Evolutionary conservation across 495 filamentous ascomycete genomes (phyloP).

Genomic region (Lasiosphaeria miniovina): DNA sequence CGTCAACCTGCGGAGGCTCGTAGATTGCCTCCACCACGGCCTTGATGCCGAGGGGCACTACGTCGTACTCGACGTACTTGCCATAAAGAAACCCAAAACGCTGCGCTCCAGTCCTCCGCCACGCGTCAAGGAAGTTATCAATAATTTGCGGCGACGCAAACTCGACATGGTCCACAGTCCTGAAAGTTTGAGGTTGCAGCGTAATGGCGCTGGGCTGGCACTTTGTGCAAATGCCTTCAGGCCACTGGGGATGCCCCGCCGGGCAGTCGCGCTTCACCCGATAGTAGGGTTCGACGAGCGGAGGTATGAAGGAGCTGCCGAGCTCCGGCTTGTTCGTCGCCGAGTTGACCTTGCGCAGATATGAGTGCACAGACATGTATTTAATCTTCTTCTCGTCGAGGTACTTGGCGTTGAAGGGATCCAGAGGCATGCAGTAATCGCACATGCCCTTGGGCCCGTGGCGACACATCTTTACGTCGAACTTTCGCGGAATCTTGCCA

Average conservation of each 20-base stretch:
- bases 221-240: conserved; percentile 98
- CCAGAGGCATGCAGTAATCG: conserved; percentile 97
- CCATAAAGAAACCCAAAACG: conserved; percentile 90
- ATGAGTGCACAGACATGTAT: conserved; percentile 92
- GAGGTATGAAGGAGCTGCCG: conserved; percentile 90
- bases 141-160: conserved; percentile 80
- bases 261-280: conserved; percentile 86
- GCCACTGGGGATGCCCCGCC: conserved; percentile 88
- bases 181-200: conserved; percentile 85
- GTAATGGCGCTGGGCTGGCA: conserved; percentile 98
- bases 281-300: conserved; percentile 89
- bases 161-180: conserved; percentile 99
- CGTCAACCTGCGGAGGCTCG: conserved; percentile 87
- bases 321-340: conserved; percentile 94
- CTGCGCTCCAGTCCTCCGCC: conserved; percentile 76
- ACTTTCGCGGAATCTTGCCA: conserved; percentile 81
- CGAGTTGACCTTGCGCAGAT: conserved; percentile 90
- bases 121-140: conserved; percentile 85
- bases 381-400: conserved; percentile 96
- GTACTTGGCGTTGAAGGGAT: conserved; percentile 86
- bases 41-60: conserved; percentile 92
- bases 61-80: conserved; percentile 83
- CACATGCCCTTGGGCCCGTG: conserved; percentile 98
- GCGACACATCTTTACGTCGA: conserved; percentile 85
- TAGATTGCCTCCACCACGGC: conserved; percentile 98